phyloP scores from a whole-genome alignment of 768 basidiomycete genomes.

The Chalciporus piperatus region DNA sequence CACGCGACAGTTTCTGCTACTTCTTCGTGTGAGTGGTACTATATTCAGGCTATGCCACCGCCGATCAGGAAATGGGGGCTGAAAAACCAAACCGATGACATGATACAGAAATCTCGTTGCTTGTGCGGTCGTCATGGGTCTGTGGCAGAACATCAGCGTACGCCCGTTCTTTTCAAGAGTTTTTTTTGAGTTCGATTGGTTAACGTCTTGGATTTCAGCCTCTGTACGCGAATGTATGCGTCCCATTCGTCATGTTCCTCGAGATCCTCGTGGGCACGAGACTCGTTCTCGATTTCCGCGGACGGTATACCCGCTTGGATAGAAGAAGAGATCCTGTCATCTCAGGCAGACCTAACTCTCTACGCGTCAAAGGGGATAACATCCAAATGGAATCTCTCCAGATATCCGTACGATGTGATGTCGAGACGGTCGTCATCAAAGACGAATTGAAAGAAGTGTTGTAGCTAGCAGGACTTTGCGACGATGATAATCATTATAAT shows the following conservation, averaged over 20 bases:
- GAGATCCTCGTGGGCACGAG: slow-evolving; percentile 30
- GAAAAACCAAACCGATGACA: too few species aligned
- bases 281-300: slow-evolving; percentile 32
- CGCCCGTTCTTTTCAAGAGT: not conserved
- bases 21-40: slow-evolving; percentile 31
- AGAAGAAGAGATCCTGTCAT: not conserved
- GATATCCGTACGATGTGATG: slow-evolving; percentile 13
- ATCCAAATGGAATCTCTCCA: slow-evolving; percentile 1
- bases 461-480: not conserved
- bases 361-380: slow-evolving; percentile 11
- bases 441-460: slow-evolving; percentile 1
- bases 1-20: slow-evolving; percentile 30
- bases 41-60: too few species aligned
- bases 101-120: slow-evolving; percentile 22
- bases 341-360: slow-evolving; percentile 11
- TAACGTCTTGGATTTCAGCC: slow-evolving; percentile 9
- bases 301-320: slow-evolving; percentile 23
- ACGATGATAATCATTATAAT: too few species aligned
- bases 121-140: slow-evolving; percentile 24
- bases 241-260: slow-evolving; percentile 31
- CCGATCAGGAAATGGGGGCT: too few species aligned
- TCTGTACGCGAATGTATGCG: slow-evolving; percentile 28
- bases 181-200: not conserved
- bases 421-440: slow-evolving; percentile 14
- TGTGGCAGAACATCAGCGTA: slow-evolving; percentile 27